Percentiles rank a stretch among this genome's conserved stretches.
These are phyloP conservation scores for Zygosaccharomyces sapae DNA, from an alignment of 1,139 yeast species.

Conservation along the genomic window DNA sequence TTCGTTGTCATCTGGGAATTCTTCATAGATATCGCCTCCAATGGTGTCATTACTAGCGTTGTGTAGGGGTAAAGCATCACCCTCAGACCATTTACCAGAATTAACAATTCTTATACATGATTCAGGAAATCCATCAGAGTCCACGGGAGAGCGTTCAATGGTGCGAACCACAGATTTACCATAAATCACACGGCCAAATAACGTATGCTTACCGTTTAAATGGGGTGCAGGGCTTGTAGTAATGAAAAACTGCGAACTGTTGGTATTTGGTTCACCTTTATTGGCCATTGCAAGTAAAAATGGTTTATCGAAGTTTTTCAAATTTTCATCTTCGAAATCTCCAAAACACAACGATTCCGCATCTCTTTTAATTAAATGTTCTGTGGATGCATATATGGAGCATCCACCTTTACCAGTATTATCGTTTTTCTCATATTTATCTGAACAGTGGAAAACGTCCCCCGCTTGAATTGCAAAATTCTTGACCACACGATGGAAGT, in stretches of 20 bases:
- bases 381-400: conserved; percentile 41
- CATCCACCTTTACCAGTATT: conserved; percentile 53
- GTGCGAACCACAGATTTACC: conserved; percentile 73
- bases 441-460: conserved; percentile 45
- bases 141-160: conserved; percentile 50
- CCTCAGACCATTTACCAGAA: conserved; percentile 64
- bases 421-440: conserved; percentile 34
- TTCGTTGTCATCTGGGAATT: conserved; percentile 67
- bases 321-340: conserved; percentile 60
- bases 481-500: conserved; percentile 66
- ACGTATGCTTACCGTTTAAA: conserved; percentile 67
- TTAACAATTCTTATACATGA: conserved; percentile 49
- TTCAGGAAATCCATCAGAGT: conserved; percentile 44
- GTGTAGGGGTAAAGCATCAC: conserved; percentile 51
- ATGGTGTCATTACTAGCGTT: conserved; percentile 57
- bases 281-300: conserved; percentile 74
- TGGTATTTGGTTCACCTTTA: conserved; percentile 50
- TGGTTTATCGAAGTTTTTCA: conserved; percentile 43
- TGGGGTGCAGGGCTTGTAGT: conserved; percentile 70
- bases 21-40: conserved; percentile 71
- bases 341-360: conserved; percentile 28
- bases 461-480: conserved; percentile 84
- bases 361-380: conserved; percentile 19
- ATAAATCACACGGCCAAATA: conserved; percentile 60
- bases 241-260: conserved; percentile 76